Conservation (phyloP, 257 asterid genomes). For the Solanum bulbocastanum region DNA sequence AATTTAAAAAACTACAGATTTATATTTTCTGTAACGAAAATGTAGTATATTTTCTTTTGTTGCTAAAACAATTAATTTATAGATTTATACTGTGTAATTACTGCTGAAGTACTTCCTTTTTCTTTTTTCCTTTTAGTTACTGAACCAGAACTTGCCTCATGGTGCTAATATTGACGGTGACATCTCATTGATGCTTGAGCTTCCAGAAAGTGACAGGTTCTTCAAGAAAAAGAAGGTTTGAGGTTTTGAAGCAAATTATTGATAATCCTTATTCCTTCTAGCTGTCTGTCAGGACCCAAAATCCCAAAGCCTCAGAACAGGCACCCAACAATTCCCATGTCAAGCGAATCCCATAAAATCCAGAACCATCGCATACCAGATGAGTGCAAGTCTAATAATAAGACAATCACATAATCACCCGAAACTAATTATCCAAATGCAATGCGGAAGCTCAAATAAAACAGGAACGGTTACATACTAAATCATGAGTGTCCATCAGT, state of each 20-base stretch:
- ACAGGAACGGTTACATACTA: not conserved
- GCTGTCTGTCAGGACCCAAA: not conserved
- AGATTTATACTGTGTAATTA: not conserved
- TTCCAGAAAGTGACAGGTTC: conserved; percentile 49
- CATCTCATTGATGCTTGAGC: conserved; percentile 39
- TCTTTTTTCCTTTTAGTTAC: not conserved
- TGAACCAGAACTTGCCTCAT: conserved; percentile 22
- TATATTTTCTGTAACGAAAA: not conserved
- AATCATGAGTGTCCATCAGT: not conserved
- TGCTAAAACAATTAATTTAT: not conserved
- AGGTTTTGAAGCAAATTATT: not conserved
- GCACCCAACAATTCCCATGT: not conserved
- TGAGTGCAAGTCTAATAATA: not conserved
- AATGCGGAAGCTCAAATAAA: not conserved
- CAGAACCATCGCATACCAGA: not conserved
- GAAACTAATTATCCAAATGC: not conserved
- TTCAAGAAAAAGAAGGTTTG: conserved; percentile 59
- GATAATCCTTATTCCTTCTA: not conserved
- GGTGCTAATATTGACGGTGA: conserved; percentile 25
- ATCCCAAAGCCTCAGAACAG: not conserved
- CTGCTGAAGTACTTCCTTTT: not conserved
- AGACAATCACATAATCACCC: not conserved
- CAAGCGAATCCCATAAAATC: not conserved
- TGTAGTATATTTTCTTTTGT: not conserved
- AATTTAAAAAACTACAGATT: not conserved